Evolutionary conservation across 2,329 filamentous ascomycete genomes (phyloP), one percentile per base, ranked within the genome.

Genomic region (Calcarisporium arbuscula): DNA sequence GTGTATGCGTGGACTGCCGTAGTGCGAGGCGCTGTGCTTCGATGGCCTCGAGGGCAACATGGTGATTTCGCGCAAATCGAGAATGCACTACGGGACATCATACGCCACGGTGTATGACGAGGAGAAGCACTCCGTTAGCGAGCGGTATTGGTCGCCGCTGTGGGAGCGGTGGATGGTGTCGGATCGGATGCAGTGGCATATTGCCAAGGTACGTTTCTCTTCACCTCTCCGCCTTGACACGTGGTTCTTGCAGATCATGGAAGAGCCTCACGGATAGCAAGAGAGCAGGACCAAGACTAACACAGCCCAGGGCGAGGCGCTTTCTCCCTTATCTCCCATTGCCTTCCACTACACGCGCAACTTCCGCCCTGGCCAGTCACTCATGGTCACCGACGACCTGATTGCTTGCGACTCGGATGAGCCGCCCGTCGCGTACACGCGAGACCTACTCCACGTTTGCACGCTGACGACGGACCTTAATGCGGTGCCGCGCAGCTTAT

Each of bases 291-390:
- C 8, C 9, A 27, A 12, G 19, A 6, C 3, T 29, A 3, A 32
- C 18, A 30, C 44, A 34, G 44, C 23, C 28, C n/a, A 84, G 79
- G 83, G 82, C 38, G 82, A 86, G 46, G 74, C 82, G 23, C 73
- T 89, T 23, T 87, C 82, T 7, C 80, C 84, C n/a, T 65, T 77
- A 1, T 70, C 74, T 2, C 84, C 85, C 1, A 81, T 89, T 39
- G 82, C 82, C 3, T 89, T 90, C 60, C 84, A 89, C 64, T 90
- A 89, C 61, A 89, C 85, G 4, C 80, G 85, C 41, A 90, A 89
- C 58, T 90, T 90, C 62, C 76, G 83, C 2, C 82, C 83, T 0
- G 80, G 82, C 0, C 85, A 89, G 57, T 84, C 80, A 1, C 71
- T 88, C 6, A 60, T 86, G 5, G 85, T 90, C 6, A 84, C 85